Conservation (phyloP, 495 filamentous ascomycete species). For the Annulohypoxylon maeteangense region DNA sequence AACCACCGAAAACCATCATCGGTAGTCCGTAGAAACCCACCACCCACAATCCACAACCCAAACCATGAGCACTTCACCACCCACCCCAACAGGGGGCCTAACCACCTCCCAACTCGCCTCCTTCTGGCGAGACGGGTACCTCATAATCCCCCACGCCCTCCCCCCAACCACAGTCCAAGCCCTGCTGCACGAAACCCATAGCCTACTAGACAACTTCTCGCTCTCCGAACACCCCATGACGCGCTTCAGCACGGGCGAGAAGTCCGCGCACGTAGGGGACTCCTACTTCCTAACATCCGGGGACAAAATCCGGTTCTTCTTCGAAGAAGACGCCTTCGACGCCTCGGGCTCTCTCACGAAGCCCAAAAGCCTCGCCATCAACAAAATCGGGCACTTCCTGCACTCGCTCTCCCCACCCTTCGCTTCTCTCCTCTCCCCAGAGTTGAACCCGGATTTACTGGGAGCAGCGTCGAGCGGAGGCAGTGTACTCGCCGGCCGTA, state of each 20-base stretch:
- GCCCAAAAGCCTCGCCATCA: constrained; percentile 84
- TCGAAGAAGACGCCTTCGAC: constrained; percentile 87
- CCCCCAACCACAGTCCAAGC: constrained; percentile 66
- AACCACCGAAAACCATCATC: neutral
- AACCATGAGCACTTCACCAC: constrained; percentile 30
- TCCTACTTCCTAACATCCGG: constrained; percentile 90
- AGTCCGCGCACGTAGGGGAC: constrained; percentile 83
- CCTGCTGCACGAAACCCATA: constrained; percentile 78
- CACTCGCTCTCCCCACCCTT: constrained; percentile 81
- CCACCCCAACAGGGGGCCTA: constrained; percentile 62
- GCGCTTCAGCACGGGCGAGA: constrained; percentile 84
- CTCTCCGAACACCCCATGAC: constrained; percentile 89
- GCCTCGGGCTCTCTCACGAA: constrained; percentile 67
- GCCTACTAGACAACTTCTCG: constrained; percentile 77
- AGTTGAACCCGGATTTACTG: constrained; percentile 52
- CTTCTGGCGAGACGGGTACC: constrained; percentile 87
- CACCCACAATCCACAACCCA: neutral
- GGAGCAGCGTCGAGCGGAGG: constrained; percentile 37
- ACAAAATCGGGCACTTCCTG: constrained; percentile 96
- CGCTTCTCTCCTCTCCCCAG: constrained; percentile 63
- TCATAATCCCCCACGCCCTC: constrained; percentile 85
- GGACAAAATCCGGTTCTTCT: constrained; percentile 96
- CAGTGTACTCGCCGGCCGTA: constrained; percentile 21
- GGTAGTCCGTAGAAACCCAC: neutral
- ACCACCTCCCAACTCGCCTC: constrained; percentile 73